Conservation (phyloP, 2,329 filamentous ascomycete species). For the Fusarium secorum region DNA sequence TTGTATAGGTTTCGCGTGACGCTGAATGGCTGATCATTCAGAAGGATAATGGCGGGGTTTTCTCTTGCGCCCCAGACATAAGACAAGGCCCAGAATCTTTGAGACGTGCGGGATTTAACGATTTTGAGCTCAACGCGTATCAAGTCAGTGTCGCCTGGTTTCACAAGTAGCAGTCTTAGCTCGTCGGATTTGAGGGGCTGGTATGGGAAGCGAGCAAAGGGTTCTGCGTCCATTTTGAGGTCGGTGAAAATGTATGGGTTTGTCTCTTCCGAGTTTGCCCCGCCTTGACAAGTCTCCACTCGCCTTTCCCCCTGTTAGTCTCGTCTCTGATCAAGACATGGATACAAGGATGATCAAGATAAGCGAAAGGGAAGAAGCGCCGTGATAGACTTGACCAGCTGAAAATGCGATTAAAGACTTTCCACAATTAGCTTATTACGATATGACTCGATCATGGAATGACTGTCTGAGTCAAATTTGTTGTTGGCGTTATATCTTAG, state of each 20-base stretch:
- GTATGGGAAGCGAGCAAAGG: background rate
- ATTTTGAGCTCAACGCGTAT: background rate
- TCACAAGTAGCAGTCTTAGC: background rate
- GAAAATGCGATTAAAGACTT: rapidly evolving
- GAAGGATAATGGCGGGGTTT: background rate
- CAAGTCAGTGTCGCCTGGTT: rapidly evolving
- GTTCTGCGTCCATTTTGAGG: background rate
- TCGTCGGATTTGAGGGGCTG: rapidly evolving
- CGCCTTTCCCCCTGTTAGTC: background rate
- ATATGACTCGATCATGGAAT: background rate
- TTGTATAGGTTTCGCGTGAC: constrained; percentile 4
- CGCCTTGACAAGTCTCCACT: background rate
- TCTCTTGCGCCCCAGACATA: constrained; percentile 17
- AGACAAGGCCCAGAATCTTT: constrained; percentile 12
- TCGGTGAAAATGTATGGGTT: background rate
- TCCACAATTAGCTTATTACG: background rate
- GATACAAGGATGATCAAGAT: background rate
- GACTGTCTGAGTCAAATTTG: rapidly evolving
- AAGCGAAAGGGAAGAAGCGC: background rate
- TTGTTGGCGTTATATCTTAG: background rate
- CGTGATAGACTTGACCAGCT: background rate
- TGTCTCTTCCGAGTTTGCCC: background rate
- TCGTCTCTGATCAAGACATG: background rate
- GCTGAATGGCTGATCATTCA: background rate
- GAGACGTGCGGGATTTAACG: background rate